These are phyloP conservation scores for Cicer pinnatifidum DNA, from an alignment of 306 rosid species.

Conservation along the genomic window DNA sequence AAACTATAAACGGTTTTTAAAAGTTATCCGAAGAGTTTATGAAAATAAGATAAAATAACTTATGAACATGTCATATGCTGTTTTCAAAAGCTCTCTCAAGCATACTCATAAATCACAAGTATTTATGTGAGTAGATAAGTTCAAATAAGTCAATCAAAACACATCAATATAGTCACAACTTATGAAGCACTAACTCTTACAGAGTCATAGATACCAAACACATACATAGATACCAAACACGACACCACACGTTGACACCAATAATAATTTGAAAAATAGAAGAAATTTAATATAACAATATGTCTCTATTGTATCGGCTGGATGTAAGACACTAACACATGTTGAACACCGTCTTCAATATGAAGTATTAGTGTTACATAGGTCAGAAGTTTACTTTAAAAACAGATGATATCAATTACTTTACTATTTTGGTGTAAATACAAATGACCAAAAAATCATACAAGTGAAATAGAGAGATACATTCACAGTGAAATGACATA, in stretches of 20 bases:
- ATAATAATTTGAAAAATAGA: too few species aligned
- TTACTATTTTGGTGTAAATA: not conserved
- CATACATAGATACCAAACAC: too few species aligned
- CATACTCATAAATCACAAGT: not conserved
- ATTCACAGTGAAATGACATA: conserved; percentile 42
- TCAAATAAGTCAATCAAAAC: not conserved
- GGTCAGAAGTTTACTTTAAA: not conserved
- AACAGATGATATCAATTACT: conserved; percentile 2
- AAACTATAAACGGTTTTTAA: not conserved
- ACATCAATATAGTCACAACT: conserved; percentile 10
- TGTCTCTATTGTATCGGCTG: too few species aligned
- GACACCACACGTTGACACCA: too few species aligned
- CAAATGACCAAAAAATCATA: not conserved
- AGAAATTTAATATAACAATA: too few species aligned
- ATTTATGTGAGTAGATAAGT: not conserved
- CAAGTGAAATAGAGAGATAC: conserved; percentile 13
- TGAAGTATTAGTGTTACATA: too few species aligned
- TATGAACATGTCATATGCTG: not conserved
- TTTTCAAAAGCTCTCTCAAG: not conserved
- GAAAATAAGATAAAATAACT: not conserved
- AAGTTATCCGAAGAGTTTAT: not conserved
- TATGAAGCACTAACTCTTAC: too few species aligned
- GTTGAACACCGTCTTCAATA: too few species aligned
- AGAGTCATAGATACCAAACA: too few species aligned
- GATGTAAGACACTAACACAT: too few species aligned